A percentile compares a stretch with the other conserved stretches of the same genome.
These are phyloP conservation scores for Lecanosticta acicola DNA, from an alignment of 2,329 filamentous ascomycete genomes.

Conservation along the genomic window DNA sequence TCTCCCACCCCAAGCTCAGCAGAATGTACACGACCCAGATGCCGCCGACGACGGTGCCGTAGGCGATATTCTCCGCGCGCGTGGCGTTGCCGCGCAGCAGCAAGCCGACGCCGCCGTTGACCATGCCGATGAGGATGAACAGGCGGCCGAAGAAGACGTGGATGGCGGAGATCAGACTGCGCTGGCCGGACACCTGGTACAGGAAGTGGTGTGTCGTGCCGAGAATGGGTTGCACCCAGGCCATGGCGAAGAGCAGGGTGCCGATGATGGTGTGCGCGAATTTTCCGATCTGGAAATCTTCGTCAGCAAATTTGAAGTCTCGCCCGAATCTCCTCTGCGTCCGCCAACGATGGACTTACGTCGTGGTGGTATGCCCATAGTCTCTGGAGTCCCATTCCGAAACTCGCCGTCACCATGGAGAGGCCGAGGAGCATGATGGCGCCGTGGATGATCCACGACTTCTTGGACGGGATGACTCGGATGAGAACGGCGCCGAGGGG, in stretches of 20 bases:
- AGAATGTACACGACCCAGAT: constrained; percentile 5
- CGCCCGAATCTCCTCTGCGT: not conserved
- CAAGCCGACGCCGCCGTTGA: constrained; percentile 4
- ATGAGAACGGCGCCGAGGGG: constrained; percentile 4
- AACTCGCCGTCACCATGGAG: not conserved
- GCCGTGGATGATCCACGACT: constrained; percentile 6
- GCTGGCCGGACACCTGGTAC: not conserved
- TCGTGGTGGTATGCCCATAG: not conserved
- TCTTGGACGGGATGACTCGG: not conserved
- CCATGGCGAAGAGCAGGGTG: not conserved
- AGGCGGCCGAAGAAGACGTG: constrained; percentile 3
- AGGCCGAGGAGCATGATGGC: constrained; percentile 1
- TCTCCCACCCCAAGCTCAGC: constrained; percentile 1
- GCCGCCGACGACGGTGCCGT: constrained; percentile 1
- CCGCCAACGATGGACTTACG: not conserved
- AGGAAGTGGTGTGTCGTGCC: constrained; percentile 2
- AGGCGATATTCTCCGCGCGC: constrained; percentile 5
- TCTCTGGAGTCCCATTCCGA: constrained; percentile 1
- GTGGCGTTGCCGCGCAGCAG: not conserved
- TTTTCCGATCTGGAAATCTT: not conserved
- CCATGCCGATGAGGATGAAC: constrained; percentile 1
- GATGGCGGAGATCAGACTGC: not conserved
- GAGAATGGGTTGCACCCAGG: constrained; percentile 1
- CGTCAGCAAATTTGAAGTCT: too few species aligned
- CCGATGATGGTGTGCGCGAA: constrained; percentile 3